phyloP scores from a whole-genome alignment of 805 yeast genomes.

The Cyberlindnera nakhonratchasimensis region DNA sequence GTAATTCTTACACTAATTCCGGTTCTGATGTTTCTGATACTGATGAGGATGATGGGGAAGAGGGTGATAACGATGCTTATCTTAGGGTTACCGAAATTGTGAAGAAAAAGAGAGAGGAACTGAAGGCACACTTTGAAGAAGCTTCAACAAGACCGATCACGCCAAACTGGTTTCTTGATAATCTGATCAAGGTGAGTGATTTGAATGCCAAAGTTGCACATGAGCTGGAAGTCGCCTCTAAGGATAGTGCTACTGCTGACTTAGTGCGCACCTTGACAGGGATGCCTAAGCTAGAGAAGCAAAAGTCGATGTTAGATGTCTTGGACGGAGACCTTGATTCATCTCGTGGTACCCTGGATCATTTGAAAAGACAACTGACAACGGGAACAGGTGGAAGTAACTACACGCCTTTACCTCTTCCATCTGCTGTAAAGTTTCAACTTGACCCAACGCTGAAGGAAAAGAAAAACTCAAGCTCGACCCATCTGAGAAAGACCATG shows the following conservation, averaged over 20 bases:
- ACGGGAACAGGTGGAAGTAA: neutral
- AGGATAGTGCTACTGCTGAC: slow-evolving; percentile 33
- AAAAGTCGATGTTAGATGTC: slow-evolving; percentile 28
- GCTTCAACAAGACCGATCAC: neutral
- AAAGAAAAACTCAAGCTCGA: neutral
- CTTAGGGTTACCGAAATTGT: slow-evolving; percentile 6
- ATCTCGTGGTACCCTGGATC: neutral
- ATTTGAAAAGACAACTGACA: slow-evolving; percentile 8
- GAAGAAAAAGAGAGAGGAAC: slow-evolving; percentile 5
- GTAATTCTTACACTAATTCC: neutral
- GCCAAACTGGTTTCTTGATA: slow-evolving; percentile 8
- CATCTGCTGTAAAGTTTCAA: neutral
- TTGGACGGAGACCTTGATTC: slow-evolving; percentile 8
- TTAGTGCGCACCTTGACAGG: slow-evolving; percentile 42
- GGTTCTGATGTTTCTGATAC: slow-evolving; percentile 9
- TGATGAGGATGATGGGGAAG: slow-evolving; percentile 2
- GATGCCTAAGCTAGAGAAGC: slow-evolving; percentile 23
- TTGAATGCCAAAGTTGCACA: slow-evolving; percentile 19
- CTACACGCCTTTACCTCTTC: neutral
- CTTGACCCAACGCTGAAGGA: neutral
- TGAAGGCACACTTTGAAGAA: slow-evolving; percentile 4
- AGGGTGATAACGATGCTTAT: slow-evolving; percentile 2
- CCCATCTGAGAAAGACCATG: slow-evolving; percentile 6
- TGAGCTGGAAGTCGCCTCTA: slow-evolving; percentile 32
- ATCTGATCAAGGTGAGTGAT: slow-evolving; percentile 25